phyloP scores from a whole-genome alignment of 768 basidiomycete species.

The Amanita muscaria region DNA sequence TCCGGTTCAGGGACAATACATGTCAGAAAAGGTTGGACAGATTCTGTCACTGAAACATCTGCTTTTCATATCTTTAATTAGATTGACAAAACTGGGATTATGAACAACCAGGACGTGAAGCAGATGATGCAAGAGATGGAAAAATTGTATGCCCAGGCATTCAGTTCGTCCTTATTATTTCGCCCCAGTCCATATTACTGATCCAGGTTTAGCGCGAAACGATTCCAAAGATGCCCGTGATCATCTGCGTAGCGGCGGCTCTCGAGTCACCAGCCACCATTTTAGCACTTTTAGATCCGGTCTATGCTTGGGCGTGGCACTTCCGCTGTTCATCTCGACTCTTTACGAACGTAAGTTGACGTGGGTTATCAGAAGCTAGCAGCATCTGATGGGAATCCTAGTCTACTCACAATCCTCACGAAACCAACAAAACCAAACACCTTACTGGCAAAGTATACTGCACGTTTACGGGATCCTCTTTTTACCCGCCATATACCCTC shows the following conservation, averaged over 20 bases:
- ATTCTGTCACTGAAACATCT: background rate
- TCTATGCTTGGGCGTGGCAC: constrained; percentile 56
- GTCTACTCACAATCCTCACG: constrained; percentile 46
- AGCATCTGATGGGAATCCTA: background rate
- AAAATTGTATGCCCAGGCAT: constrained; percentile 62
- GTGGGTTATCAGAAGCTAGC: background rate
- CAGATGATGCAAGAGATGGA: constrained; percentile 72
- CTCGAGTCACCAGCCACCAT: constrained; percentile 50
- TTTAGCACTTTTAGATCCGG: constrained; percentile 71
- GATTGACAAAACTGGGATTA: constrained; percentile 64
- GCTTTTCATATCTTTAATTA: constrained; percentile 24
- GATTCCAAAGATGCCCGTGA: constrained; percentile 70
- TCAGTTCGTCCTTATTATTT: constrained; percentile 42
- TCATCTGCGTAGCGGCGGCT: constrained; percentile 45
- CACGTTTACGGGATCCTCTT: constrained; percentile 70
- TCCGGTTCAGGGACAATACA: constrained; percentile 67
- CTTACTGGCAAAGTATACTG: constrained; percentile 66
- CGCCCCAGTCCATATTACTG: background rate
- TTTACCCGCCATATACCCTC: constrained; percentile 64
- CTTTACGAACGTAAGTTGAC: constrained; percentile 44
- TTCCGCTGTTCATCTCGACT: constrained; percentile 61
- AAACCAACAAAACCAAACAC: constrained; percentile 43
- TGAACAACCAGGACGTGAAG: constrained; percentile 50
- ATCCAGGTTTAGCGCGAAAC: constrained; percentile 39
- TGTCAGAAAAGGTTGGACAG: constrained; percentile 56